Evolutionary conservation across 805 yeast genomes (phyloP).

Genomic region (Saccharomyces cerevisiae): DNA sequence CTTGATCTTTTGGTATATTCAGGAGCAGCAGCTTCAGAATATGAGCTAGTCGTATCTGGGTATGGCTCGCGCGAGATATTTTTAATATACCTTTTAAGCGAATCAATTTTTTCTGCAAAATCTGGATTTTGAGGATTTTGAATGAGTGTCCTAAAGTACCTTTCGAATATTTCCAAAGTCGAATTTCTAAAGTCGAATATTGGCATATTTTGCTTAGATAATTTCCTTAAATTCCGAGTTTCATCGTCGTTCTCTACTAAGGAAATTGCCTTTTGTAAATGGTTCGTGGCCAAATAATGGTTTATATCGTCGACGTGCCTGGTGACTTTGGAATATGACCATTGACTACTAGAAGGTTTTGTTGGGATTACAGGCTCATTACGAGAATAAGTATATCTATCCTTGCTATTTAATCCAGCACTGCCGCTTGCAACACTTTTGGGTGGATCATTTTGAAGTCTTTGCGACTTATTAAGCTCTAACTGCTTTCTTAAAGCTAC

Average conservation of each 20-base stretch:
- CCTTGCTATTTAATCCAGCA: not conserved
- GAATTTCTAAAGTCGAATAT: conserved; percentile 8
- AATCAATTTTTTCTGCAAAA: conserved; percentile 6
- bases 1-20: conserved; percentile 9
- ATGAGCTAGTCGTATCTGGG: conserved; percentile 6
- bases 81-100: conserved; percentile 4
- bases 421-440: not conserved
- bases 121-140: conserved; percentile 11
- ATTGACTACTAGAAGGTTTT: conserved; percentile 1
- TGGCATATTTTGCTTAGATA: conserved; percentile 6
- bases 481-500: conserved; percentile 15
- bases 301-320: conserved; percentile 17
- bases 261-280: conserved; percentile 9
- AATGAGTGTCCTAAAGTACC: conserved; percentile 12
- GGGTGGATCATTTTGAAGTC: conserved; percentile 1
- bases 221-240: conserved; percentile 4
- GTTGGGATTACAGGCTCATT: not conserved
- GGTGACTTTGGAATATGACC: conserved; percentile 14
- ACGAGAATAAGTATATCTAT: not conserved
- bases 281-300: conserved; percentile 10
- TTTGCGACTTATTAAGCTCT: conserved; percentile 15
- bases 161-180: conserved; percentile 5
- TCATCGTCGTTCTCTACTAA: conserved; percentile 11
- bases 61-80: conserved; percentile 3
- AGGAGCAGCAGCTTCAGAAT: conserved; percentile 6